These are phyloP conservation scores for Papiliotrema terrestris DNA, from an alignment of 1,284 basidiomycete genomes.

Conservation along the genomic window DNA sequence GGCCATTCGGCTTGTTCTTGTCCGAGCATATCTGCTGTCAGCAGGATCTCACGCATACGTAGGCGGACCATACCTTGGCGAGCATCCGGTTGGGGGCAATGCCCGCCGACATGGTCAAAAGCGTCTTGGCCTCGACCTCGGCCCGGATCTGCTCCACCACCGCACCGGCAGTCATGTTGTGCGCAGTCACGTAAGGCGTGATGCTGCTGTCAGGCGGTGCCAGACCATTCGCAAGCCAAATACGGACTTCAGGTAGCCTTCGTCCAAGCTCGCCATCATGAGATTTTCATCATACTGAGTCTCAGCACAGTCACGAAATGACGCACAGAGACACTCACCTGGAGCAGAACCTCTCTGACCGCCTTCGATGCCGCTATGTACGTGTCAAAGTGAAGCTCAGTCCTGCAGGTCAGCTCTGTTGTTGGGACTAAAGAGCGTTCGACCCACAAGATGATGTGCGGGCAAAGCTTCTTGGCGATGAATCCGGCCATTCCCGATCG, in stretches of 20 bases:
- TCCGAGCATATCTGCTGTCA: constrained; percentile 78
- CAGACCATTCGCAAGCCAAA: background rate
- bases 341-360: constrained; percentile 39
- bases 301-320: constrained; percentile 59
- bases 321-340: constrained; percentile 11
- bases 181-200: constrained; percentile 63
- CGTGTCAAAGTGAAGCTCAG: constrained; percentile 55
- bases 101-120: constrained; percentile 87
- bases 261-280: constrained; percentile 76
- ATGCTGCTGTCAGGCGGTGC: constrained; percentile 19
- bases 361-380: constrained; percentile 67
- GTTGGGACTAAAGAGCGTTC: constrained; percentile 5
- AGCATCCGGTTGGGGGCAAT: constrained; percentile 75
- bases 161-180: constrained; percentile 63
- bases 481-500: constrained; percentile 90
- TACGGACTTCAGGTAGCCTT: constrained; percentile 78
- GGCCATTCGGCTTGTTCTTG: constrained; percentile 94
- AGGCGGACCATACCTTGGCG: constrained; percentile 64
- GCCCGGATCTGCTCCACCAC: constrained; percentile 75
- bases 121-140: constrained; percentile 68
- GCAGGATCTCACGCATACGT: no score
- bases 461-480: constrained; percentile 89
- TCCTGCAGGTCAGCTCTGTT: background rate
- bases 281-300: constrained; percentile 76
- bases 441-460: constrained; percentile 68